A percentile compares a stretch with the other conserved stretches of the same genome.
Evolutionary conservation across 73 alveolate species (phyloP).

Genomic region (Stentor roeselii): DNA sequence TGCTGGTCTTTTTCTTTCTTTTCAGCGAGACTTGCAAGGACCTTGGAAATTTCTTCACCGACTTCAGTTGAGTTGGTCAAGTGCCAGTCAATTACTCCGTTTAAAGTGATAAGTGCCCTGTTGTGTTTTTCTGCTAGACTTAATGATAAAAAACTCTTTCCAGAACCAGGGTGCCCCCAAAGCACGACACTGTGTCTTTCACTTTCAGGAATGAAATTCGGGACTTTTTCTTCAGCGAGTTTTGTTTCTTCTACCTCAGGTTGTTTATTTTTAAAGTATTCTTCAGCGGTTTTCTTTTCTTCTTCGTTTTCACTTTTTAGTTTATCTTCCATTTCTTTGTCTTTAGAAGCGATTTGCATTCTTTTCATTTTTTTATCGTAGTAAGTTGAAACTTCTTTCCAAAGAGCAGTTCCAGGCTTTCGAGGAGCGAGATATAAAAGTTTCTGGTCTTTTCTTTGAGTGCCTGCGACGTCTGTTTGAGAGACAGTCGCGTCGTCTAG

Average conservation of each 20-base stretch:
- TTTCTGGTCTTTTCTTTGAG: constrained; percentile 34
- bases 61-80: constrained; percentile 49
- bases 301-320: constrained; percentile 67
- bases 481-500: constrained; percentile 49
- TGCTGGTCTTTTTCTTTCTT: constrained; percentile 77
- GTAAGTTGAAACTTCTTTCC: constrained; percentile 78
- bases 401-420: constrained; percentile 93
- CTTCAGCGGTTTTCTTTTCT: constrained; percentile 59
- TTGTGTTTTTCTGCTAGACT: constrained; percentile 86
- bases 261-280: constrained; percentile 23
- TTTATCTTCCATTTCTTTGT: constrained; percentile 68
- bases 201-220: constrained; percentile 67
- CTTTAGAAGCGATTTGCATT: constrained; percentile 70
- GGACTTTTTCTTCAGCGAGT: constrained; percentile 43
- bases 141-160: constrained; percentile 88
- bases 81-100: constrained; percentile 71
- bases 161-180: constrained; percentile 90
- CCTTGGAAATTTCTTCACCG: constrained; percentile 72
- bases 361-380: constrained; percentile 81
- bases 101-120: constrained; percentile 81
- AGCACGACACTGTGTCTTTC: constrained; percentile 83
- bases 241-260: constrained; percentile 69
- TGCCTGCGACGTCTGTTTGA: not conserved
- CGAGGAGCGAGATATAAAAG: constrained; percentile 74
- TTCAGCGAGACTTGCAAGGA: constrained; percentile 74